Evolutionary conservation across 2,329 filamentous ascomycete species (phyloP), one percentile per base, ranked within the genome.

Genomic region (Botrytis fabae): DNA sequence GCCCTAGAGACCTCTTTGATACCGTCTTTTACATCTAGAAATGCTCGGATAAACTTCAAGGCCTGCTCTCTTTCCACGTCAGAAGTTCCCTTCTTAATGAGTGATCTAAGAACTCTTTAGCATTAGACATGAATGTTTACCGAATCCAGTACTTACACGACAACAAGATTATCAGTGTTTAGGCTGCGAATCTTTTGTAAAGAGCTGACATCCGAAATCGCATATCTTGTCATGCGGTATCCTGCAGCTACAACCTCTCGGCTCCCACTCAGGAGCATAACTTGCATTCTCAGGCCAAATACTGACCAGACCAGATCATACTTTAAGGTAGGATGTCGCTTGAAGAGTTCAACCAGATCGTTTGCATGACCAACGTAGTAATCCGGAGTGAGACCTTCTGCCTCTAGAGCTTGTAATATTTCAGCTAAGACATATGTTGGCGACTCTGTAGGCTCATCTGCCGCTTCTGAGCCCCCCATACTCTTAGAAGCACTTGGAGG

Each of bases 21-120:
- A 18, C 96, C 96, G 75, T 94, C 93, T 80, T 98, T 98, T 76
- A 98, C 94, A 80, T 99, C 96, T 4, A 99, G 85, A 79, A 99
- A 99, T 16, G 95, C 93, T 74, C 96, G 90, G 40, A 98, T 91
- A 81, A 99, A 98, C 81, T 99, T 99, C 78, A 99, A 85, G 20
- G 96, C 96, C 83, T 99, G 96, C 82, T 99, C 96, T 71, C 97
- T 89, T 84, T 99, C 96, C 28, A 99, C 93, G 78, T 95, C 95
- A n/a, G 95, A 93, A 82, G 98, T 98, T 80, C 93, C 92, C 81
- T 98, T 96, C 81, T 98, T 98, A 76, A 97, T 94, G 48, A 99
- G 85, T 0, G 96, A 98, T 74, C 87, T 89, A 73, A 42, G 2
- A 35, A 74, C 28, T 20, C 46, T 73, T 80, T 75, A 81, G 75